Evolutionary conservation across 495 filamentous ascomycete genomes (phyloP).

Genomic region (Platismatia glauca): DNA sequence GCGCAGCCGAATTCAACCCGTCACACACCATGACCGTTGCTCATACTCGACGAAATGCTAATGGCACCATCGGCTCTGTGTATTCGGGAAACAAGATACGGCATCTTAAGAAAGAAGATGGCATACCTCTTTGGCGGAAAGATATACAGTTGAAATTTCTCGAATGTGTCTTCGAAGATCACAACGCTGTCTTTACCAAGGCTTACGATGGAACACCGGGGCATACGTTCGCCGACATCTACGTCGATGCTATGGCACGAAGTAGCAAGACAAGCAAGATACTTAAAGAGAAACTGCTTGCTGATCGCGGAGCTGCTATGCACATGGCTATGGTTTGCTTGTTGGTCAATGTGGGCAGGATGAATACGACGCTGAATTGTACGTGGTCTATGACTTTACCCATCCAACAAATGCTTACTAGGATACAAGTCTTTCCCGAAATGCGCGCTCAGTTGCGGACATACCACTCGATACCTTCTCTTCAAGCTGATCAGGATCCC

Average conservation of each 20-base stretch:
- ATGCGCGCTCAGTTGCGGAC: constrained; percentile 98
- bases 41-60: constrained; percentile 56
- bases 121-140: constrained; percentile 89
- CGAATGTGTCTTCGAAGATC: constrained; percentile 80
- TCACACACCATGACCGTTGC: constrained; percentile 45
- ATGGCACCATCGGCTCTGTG: constrained; percentile 57
- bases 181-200: constrained; percentile 79
- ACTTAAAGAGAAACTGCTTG: constrained; percentile 90
- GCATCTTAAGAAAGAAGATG: constrained; percentile 96
- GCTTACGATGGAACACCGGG: constrained; percentile 58
- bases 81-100: constrained; percentile 88
- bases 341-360: constrained; percentile 91
- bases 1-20: constrained; percentile 31
- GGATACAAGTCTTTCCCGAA: constrained; percentile 79
- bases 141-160: constrained; percentile 98
- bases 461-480: constrained; percentile 93
- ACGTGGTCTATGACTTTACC: constrained; percentile 26
- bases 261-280: constrained; percentile 99
- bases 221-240: constrained; percentile 88
- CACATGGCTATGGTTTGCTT: constrained; percentile 99
- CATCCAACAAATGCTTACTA: not conserved
- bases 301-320: constrained; percentile 81
- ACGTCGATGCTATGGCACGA: constrained; percentile 95
- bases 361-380: constrained; percentile 99
- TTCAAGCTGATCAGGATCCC: constrained; percentile 90